Conservation (phyloP, 768 basidiomycete genomes). For the Lentinula sp. region DNA sequence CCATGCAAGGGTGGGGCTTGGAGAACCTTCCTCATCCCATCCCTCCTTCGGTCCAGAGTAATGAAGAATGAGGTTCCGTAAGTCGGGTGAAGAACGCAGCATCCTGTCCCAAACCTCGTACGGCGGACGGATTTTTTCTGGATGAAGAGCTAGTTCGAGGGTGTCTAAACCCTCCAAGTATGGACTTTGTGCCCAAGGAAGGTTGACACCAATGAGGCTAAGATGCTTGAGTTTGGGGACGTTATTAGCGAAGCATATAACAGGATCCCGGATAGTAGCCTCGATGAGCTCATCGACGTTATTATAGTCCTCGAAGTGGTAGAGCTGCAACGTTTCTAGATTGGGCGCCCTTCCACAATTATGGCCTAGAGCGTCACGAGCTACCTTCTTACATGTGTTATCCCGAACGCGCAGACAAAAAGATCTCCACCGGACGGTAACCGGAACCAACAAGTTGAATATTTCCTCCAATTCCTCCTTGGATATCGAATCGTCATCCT, state of each 20-base stretch:
- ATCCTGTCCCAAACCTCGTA: conserved; percentile 50
- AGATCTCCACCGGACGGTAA: conserved; percentile 24
- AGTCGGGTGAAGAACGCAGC: conserved; percentile 41
- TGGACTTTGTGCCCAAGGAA: conserved; percentile 48
- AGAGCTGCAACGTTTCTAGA: conserved; percentile 56
- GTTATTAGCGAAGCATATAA: conserved; percentile 47
- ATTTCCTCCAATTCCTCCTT: conserved; percentile 3
- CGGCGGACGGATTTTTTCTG: conserved; percentile 50
- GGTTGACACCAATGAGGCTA: conserved; percentile 60
- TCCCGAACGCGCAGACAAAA: conserved; percentile 39
- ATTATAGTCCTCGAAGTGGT: conserved; percentile 57
- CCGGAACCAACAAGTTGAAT: conserved; percentile 20
- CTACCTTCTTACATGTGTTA: conserved; percentile 49
- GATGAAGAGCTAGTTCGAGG: conserved; percentile 56
- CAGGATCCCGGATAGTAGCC: conserved; percentile 54
- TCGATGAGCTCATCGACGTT: conserved; percentile 44
- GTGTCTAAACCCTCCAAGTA: conserved; percentile 43
- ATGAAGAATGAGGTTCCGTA: conserved; percentile 44
- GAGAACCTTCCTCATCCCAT: not conserved
- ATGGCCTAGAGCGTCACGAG: conserved; percentile 39
- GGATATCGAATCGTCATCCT: not conserved
- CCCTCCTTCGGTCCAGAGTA: conserved; percentile 47
- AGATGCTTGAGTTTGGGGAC: conserved; percentile 49
- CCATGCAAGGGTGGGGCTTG: not conserved
- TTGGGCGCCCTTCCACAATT: conserved; percentile 47